Percentiles rank a stretch among this genome's conserved stretches.
phyloP scores from a whole-genome alignment of 345 rosid species.

The Salix viminalis region DNA sequence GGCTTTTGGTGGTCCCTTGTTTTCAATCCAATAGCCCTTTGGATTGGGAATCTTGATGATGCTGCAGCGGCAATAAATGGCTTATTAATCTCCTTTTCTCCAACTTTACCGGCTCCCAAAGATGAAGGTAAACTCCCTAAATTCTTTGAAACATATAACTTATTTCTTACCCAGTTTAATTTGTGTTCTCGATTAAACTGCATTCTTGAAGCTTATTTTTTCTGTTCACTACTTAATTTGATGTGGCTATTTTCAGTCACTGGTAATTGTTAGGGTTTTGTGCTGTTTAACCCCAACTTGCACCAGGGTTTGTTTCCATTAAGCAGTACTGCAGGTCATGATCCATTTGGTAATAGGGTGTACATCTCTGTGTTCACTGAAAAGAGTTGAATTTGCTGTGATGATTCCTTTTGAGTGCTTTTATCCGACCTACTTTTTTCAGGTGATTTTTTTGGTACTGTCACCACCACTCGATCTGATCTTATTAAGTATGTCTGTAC shows the following conservation, averaged over 20 bases:
- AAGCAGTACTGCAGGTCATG: neutral
- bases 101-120: neutral
- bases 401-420: conserved; percentile 3
- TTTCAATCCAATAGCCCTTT: conserved; percentile 12
- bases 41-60: conserved; percentile 84
- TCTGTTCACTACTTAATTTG: neutral
- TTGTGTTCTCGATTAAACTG: neutral
- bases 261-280: conserved; percentile 13
- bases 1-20: conserved; percentile 10
- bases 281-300: neutral
- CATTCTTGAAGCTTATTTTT: neutral
- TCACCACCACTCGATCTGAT: conserved; percentile 17
- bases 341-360: conserved; percentile 5
- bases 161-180: neutral
- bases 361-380: conserved; percentile 7
- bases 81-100: conserved; percentile 19
- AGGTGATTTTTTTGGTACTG: conserved; percentile 8
- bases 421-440: conserved; percentile 13
- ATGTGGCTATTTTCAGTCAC: neutral
- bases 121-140: conserved; percentile 4
- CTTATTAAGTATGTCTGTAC: conserved; percentile 35
- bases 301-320: conserved; percentile 4
- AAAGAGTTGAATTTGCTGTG: conserved; percentile 8
- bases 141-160: neutral
- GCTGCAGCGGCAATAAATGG: conserved; percentile 88